phyloP scores from a whole-genome alignment of 2,329 filamentous ascomycete species.

The Botrytis elliptica region DNA sequence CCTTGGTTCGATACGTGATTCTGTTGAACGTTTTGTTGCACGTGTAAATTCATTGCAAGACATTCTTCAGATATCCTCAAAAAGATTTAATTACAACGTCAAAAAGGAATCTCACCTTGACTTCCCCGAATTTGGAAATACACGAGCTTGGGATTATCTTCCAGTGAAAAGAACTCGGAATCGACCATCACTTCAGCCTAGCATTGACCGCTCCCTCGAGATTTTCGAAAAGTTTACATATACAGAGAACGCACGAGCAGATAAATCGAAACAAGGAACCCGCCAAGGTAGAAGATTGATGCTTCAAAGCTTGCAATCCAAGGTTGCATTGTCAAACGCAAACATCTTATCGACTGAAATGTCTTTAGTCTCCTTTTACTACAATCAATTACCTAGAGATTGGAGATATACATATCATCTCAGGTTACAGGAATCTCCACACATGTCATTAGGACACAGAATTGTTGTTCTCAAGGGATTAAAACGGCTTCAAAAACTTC shows the following conservation, averaged over 20 bases:
- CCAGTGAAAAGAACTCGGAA: not conserved
- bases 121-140: not conserved
- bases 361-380: constrained; percentile 11
- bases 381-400: constrained; percentile 3
- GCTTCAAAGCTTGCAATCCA: constrained; percentile 14
- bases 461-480: constrained; percentile 6
- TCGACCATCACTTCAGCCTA: not conserved
- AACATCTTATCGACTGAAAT: not conserved
- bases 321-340: not conserved
- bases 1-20: constrained; percentile 25
- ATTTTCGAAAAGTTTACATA: constrained; percentile 13
- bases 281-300: constrained; percentile 15
- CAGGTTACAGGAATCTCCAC: constrained; percentile 1
- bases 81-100: not conserved
- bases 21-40: constrained; percentile 19
- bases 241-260: constrained; percentile 8
- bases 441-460: constrained; percentile 4
- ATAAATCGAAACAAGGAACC: not conserved
- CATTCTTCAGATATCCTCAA: not conserved
- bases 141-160: constrained; percentile 1
- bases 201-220: not conserved
- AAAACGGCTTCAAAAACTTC: constrained; percentile 5
- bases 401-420: constrained; percentile 17
- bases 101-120: not conserved
- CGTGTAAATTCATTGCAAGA: not conserved